Conservation (phyloP, 768 basidiomycete species). For the Hygrocybe coccinea region DNA sequence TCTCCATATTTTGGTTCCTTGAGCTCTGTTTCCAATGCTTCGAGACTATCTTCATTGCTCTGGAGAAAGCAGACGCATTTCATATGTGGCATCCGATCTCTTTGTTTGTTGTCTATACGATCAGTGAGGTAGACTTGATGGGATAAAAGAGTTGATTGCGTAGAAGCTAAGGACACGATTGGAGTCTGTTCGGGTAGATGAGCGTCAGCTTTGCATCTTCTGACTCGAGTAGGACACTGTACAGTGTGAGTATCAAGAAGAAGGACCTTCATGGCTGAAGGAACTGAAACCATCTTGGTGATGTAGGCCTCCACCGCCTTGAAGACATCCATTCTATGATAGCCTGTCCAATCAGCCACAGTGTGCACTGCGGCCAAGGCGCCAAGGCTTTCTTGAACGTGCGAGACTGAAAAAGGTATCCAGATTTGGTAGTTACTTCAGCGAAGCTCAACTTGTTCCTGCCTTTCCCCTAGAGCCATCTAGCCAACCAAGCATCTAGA, state of each 20-base stretch:
- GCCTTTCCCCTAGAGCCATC: no score
- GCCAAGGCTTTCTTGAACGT: no score
- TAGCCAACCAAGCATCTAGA: no score
- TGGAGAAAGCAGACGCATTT: slow-evolving; percentile 95
- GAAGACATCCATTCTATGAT: slow-evolving; percentile 78
- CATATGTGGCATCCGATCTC: slow-evolving; percentile 92
- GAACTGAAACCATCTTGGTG: slow-evolving; percentile 79
- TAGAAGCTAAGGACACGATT: slow-evolving; percentile 89
- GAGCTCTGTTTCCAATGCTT: slow-evolving; percentile 78
- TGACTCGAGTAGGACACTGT: slow-evolving; percentile 19
- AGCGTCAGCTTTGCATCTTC: slow-evolving; percentile 1
- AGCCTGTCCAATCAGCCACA: no score
- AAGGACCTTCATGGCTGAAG: slow-evolving; percentile 90
- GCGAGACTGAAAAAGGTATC: background rate
- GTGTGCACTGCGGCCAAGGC: no score
- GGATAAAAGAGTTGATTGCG: slow-evolving; percentile 86
- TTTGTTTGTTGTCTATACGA: slow-evolving; percentile 88
- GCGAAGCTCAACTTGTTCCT: background rate
- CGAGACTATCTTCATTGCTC: slow-evolving; percentile 74
- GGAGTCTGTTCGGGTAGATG: slow-evolving; percentile 61
- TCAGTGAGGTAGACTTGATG: slow-evolving; percentile 98
- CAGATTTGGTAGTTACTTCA: no score
- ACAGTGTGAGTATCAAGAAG: slow-evolving; percentile 94
- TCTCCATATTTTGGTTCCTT: slow-evolving; percentile 91
- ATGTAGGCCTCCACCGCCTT: slow-evolving; percentile 95